These are phyloP conservation scores for Cephalotrichum gorgonifer DNA, from an alignment of 2,329 filamentous ascomycete genomes.

Conservation along the genomic window DNA sequence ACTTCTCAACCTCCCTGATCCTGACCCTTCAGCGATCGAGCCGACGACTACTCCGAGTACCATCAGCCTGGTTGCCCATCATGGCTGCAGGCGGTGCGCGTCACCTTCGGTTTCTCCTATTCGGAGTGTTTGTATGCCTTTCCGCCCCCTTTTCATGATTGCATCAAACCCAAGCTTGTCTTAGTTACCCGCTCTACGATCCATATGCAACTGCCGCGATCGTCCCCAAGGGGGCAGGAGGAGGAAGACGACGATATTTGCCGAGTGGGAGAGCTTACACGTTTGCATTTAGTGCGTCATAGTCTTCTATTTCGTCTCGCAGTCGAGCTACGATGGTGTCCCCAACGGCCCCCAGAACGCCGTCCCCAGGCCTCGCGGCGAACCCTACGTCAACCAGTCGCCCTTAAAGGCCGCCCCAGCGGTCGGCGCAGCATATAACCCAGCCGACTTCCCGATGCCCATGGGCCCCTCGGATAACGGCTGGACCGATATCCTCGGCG, in stretches of 20 bases:
- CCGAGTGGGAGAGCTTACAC: background rate
- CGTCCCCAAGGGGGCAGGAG: too few species aligned
- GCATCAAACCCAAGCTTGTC: too few species aligned
- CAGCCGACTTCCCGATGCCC: conserved; percentile 36
- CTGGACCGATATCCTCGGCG: conserved; percentile 36
- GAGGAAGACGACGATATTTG: background rate
- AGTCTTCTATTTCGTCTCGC: conserved; percentile 74
- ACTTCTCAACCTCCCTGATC: background rate
- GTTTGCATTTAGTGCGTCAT: conserved; percentile 42
- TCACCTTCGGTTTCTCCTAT: conserved; percentile 67
- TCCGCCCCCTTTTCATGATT: background rate
- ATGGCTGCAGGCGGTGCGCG: conserved; percentile 62
- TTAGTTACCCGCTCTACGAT: too few species aligned
- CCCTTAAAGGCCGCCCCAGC: conserved; percentile 10
- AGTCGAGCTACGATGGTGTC: conserved; percentile 36
- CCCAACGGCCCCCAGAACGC: conserved; percentile 9
- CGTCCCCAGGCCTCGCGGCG: conserved; percentile 4
- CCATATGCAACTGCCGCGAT: too few species aligned
- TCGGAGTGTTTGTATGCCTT: conserved; percentile 69
- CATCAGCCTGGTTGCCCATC: conserved; percentile 12
- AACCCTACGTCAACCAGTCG: too few species aligned
- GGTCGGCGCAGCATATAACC: conserved; percentile 21
- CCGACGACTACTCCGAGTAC: background rate
- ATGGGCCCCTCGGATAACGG: conserved; percentile 40
- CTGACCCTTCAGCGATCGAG: background rate